These are phyloP conservation scores for Annona cherimola DNA, from an alignment of 164 flowering plant genomes.

Conservation along the genomic window DNA sequence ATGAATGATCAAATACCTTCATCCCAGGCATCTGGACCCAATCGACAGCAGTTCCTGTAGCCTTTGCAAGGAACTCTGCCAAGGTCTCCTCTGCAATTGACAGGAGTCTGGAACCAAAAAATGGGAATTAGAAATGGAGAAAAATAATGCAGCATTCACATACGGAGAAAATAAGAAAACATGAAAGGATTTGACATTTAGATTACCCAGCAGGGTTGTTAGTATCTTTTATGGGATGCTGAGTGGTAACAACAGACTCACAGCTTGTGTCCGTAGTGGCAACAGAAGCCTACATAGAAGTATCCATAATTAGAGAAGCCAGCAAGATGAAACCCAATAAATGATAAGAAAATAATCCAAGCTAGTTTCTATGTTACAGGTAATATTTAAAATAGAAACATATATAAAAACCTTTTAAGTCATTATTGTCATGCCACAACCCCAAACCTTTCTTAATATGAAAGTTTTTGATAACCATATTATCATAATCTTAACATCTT, in stretches of 20 bases:
- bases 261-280: constrained; percentile 60
- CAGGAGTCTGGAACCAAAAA: constrained; percentile 48
- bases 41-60: constrained; percentile 90
- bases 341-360: not conserved
- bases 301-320: not conserved
- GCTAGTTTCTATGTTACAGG: not conserved
- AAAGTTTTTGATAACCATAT: not conserved
- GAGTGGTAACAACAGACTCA: constrained; percentile 69
- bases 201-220: constrained; percentile 77
- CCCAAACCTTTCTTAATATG: not conserved
- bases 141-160: not conserved
- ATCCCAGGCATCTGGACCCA: constrained; percentile 97
- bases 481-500: no score
- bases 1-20: constrained; percentile 44
- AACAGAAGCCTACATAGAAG: constrained; percentile 34
- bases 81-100: constrained; percentile 79
- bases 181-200: not conserved
- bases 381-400: no score
- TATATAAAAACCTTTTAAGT: no score
- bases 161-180: not conserved
- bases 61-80: constrained; percentile 87
- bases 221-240: constrained; percentile 59
- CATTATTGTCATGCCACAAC: no score
- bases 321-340: not conserved
- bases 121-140: not conserved